These are phyloP conservation scores for Backusella westeae DNA, from an alignment of 192 early-diverging fungal genomes.

Conservation along the genomic window DNA sequence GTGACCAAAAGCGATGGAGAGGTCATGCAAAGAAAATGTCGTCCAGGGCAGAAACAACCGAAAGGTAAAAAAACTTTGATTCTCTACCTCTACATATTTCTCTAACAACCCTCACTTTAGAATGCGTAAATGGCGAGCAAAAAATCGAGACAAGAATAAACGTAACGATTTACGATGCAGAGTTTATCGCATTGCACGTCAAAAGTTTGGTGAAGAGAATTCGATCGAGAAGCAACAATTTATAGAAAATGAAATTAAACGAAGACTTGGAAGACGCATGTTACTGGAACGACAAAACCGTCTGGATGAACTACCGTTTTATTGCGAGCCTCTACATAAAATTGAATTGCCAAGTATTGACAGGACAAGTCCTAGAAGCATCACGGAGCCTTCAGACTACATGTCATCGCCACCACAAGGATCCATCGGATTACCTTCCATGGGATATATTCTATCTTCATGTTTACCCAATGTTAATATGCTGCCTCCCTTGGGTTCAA, in stretches of 20 bases:
- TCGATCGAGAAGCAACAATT: constrained; percentile 57
- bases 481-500: background rate
- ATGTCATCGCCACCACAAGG: background rate
- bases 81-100: background rate
- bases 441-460: background rate
- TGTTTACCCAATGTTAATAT: background rate
- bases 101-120: background rate
- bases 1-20: constrained; percentile 49
- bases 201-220: constrained; percentile 57
- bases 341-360: constrained; percentile 10
- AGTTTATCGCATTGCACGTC: constrained; percentile 60
- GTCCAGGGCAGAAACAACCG: constrained; percentile 41
- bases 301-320: constrained; percentile 1
- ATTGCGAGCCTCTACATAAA: constrained; percentile 3
- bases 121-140: constrained; percentile 47
- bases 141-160: constrained; percentile 51
- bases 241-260: constrained; percentile 59
- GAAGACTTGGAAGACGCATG: constrained; percentile 29
- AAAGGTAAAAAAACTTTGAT: constrained; percentile 10
- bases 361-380: background rate
- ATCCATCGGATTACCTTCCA: background rate
- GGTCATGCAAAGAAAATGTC: constrained; percentile 44
- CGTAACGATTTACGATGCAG: constrained; percentile 68
- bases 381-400: background rate
- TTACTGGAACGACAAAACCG: background rate